A percentile compares a stretch with the other conserved stretches of the same genome.
Evolutionary conservation across 805 yeast genomes (phyloP).

Genomic region (Starmerella davenportii): DNA sequence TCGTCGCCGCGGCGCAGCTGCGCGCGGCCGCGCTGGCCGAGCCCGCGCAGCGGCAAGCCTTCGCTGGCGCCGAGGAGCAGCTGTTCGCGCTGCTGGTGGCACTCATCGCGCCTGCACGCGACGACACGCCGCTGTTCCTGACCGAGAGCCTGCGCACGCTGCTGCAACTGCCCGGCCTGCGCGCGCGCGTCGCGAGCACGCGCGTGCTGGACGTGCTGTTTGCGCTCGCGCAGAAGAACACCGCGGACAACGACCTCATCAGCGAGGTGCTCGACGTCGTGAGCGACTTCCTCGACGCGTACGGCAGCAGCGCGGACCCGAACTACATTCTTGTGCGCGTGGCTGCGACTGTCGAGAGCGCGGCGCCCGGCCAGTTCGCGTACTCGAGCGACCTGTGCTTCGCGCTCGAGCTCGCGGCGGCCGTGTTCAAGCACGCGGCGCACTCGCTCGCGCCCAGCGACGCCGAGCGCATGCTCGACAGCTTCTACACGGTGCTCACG

Average conservation of each 20-base stretch:
- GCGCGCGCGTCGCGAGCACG: slow-evolving; percentile 19
- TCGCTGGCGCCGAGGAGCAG: too few relatives aligned
- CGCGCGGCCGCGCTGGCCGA: not conserved
- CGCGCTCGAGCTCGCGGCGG: slow-evolving; percentile 31
- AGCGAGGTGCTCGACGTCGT: slow-evolving; percentile 55
- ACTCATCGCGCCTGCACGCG: too few relatives aligned
- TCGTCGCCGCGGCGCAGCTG: not conserved
- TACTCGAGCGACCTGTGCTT: slow-evolving; percentile 46
- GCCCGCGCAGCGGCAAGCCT: not conserved
- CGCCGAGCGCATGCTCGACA: slow-evolving; percentile 14
- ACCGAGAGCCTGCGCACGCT: slow-evolving; percentile 51
- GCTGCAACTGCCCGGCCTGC: slow-evolving; percentile 30
- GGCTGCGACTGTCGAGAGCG: slow-evolving; percentile 4
- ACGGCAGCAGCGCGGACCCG: slow-evolving; percentile 6
- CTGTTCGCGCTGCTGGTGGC: too few relatives aligned
- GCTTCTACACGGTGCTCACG: slow-evolving; percentile 33
- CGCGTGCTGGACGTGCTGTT: slow-evolving; percentile 39
- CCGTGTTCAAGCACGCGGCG: slow-evolving; percentile 19
- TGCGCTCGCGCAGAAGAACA: slow-evolving; percentile 48
- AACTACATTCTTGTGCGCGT: slow-evolving; percentile 13
- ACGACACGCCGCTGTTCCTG: slow-evolving; percentile 59
- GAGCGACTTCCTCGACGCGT: slow-evolving; percentile 33
- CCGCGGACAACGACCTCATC: slow-evolving; percentile 53
- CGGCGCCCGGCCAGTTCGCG: slow-evolving; percentile 19
- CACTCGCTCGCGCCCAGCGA: slow-evolving; percentile 14